Evolutionary conservation across 1,284 basidiomycete genomes (phyloP), one percentile per base, ranked within the genome.

Genomic region (Volvariella surrecta): DNA sequence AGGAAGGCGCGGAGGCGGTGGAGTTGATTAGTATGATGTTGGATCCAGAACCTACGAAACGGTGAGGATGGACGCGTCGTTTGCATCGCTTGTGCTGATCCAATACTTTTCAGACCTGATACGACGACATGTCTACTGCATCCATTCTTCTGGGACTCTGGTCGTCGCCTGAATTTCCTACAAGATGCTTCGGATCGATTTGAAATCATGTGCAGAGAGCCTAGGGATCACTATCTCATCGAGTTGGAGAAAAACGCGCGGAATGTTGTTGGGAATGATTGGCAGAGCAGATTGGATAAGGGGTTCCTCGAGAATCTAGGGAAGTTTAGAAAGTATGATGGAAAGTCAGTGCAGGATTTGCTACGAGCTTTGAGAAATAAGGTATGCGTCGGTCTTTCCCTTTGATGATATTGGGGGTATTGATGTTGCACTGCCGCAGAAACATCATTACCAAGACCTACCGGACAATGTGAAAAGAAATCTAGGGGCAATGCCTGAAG

Each of bases 131-230:
- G 89, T 58, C 71, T 98, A 15, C 70, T 87, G 18, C 94, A 99
- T 63, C 95, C 95, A 0, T 96, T 91, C 71, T 99, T 98, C 71
- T 99, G 95, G 96, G 82, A 89, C 48, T 70, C 93, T 0, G 81
- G 75, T 10, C 82, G 88, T 51, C 77, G 94, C 28, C 69, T 99
- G 2, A 82, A 77, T 39, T 99, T 99, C 75, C 69, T 99, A 11
- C 94, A 96, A 62, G 95, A 99, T 52, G 90, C 92, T 0, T 97
- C 92, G 0, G 95, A 99, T 62, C 80, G 93, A 1, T 98, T 99
- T 61, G 95, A 99, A 64, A 94, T 93, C 58, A 95, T 99, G 90
- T 89, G 85, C 52, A 76, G 87, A 39, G 92, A 95, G 42, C 91
- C 94, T 0, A 83, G 82, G 39, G 89, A 96, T 43, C 68, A 77